Conservation (phyloP, 441 rosid genomes). For the Manihot esculenta region DNA sequence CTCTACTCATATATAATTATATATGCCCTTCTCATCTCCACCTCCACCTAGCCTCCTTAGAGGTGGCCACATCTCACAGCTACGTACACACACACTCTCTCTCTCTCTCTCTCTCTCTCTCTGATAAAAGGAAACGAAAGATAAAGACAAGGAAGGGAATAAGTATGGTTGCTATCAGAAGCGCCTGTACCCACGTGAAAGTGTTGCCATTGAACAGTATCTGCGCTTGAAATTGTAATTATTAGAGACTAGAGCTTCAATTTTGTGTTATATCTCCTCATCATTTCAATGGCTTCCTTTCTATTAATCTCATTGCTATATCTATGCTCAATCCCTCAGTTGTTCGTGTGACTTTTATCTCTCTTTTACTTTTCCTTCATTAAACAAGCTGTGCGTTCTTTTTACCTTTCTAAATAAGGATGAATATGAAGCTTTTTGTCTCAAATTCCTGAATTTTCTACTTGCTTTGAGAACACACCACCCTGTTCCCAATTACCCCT, state of each 20-base stretch:
- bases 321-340: not conserved
- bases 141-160: conserved; percentile 10
- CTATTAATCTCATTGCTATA: too few relatives aligned
- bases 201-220: conserved; percentile 22
- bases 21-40: conserved; percentile 31
- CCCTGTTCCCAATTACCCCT: not conserved
- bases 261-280: conserved; percentile 1
- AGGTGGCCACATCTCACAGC: conserved; percentile 36
- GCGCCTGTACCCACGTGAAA: conserved; percentile 53
- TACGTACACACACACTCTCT: too few relatives aligned
- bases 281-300: conserved; percentile 14
- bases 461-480: not conserved
- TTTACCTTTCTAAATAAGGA: not conserved
- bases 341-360: not conserved
- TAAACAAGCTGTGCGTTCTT: too few relatives aligned
- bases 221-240: not conserved
- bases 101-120: too few relatives aligned
- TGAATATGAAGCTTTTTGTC: too few relatives aligned
- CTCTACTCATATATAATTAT: conserved; percentile 22
- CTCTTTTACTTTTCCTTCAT: not conserved
- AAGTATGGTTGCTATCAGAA: conserved; percentile 39
- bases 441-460: too few relatives aligned
- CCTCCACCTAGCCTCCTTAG: conserved; percentile 25
- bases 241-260: conserved; percentile 10
- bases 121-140: too few relatives aligned